Percentiles rank a stretch among this genome's conserved stretches.
Evolutionary conservation across 495 filamentous ascomycete species (phyloP).

Genomic region (Trichoderma reesei): DNA sequence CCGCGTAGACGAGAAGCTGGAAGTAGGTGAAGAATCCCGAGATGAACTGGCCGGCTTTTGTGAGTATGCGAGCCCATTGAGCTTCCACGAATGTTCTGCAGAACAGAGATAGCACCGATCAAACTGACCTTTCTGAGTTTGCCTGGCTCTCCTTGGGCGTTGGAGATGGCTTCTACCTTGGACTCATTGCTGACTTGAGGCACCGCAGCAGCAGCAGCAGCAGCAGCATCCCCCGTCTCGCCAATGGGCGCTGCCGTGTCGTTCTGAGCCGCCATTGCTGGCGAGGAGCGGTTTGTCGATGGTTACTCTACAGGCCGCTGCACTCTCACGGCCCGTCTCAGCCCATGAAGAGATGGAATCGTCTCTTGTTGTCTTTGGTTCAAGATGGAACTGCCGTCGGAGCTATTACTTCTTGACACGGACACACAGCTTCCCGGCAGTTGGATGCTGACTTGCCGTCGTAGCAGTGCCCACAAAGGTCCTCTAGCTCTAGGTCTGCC

Average conservation of each 20-base stretch:
- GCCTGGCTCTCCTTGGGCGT: not conserved
- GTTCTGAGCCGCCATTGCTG: not conserved
- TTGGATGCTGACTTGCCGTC: not conserved
- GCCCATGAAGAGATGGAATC: not conserved
- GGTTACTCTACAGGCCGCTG: not conserved
- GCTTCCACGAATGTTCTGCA: not conserved
- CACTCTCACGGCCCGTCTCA: not conserved
- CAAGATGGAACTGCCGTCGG: not conserved
- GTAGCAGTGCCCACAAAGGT: not conserved
- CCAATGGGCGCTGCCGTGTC: not conserved
- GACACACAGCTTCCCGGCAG: not conserved
- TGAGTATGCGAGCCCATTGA: not conserved
- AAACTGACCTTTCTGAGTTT: not conserved
- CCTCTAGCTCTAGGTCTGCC: not conserved
- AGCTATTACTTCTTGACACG: not conserved
- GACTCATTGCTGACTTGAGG: not conserved
- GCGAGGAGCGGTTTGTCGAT: not conserved
- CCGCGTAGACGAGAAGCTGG: slow-evolving; percentile 26
- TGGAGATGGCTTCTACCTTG: not conserved
- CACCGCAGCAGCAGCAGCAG: not conserved
- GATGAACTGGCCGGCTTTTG: not conserved
- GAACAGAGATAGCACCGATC: not conserved
- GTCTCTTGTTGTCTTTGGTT: not conserved
- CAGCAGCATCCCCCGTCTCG: not conserved
- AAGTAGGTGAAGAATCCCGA: slow-evolving; percentile 23